Evolutionary conservation across 371 early-diverging fungal species (phyloP), one percentile per base, ranked within the genome.

Genomic region (Syncephalastrum monosporum): DNA sequence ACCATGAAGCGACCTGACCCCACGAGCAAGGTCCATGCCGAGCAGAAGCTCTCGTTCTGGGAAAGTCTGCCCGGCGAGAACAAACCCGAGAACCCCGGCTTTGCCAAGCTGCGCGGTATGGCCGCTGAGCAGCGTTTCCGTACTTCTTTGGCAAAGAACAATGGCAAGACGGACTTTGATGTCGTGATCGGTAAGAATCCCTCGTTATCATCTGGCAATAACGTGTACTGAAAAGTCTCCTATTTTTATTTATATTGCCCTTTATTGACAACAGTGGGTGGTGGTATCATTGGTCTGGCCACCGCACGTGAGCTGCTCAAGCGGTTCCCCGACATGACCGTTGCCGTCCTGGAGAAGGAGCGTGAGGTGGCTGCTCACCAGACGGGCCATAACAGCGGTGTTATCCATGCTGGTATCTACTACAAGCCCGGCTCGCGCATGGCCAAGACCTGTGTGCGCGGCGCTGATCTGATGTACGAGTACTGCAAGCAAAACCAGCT

Each of bases 331-430:
- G 55, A 64, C 6, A 78, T 75, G 75, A 78, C 79, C 0, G 70
- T 78, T 2, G 75, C 75, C 29, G 75, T 78, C 3, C 54, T 78
- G 43, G 79, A 78, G 50, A 78, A 78, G 55, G 79, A 78, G 48
- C 67, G 74, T 42, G 79, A 78, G 52, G 79, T 78, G 3, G 75
- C 79, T 53, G 71, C 73, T 44, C 79, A 78, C 61, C 79, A 78
- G 51, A 71, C 79, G 3, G 79, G 79, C 23, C 79, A 78, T 46
- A 78, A 78, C 55, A 71, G 71, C 43, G 79, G 79, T 57, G 79
- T 78, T 14, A 77, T 77, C 25, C 78, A 77, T 54, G 78, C 78
- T 41, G 78, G 78, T 63, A 75, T 78, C 47, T 75, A 75, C 44
- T 75, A 75, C 45, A 72, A 72, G 49, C 79, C 79, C 23, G 79